These are phyloP conservation scores for Sarocladiaceae sp. DNA, from an alignment of 2,329 filamentous ascomycete genomes.

Conservation along the genomic window DNA sequence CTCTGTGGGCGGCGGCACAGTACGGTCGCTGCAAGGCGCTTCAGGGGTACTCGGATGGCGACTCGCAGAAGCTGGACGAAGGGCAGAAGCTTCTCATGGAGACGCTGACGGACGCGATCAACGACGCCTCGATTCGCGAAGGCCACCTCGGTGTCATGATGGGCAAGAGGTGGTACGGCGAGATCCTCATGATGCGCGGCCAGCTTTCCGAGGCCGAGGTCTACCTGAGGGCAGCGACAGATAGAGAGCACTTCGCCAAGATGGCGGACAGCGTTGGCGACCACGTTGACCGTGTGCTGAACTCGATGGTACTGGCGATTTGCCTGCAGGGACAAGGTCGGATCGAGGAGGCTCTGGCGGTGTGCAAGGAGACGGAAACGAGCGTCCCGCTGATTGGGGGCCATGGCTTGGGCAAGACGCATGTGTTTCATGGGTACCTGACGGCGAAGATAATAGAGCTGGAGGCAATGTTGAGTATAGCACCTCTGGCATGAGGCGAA, in stretches of 20 bases:
- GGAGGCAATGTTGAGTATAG: no score
- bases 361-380: not conserved
- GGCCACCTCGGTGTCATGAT: not conserved
- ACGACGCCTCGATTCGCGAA: not conserved
- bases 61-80: not conserved
- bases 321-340: not conserved
- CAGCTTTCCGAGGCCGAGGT: not conserved
- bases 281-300: not conserved
- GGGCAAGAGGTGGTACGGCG: not conserved
- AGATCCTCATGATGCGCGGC: not conserved
- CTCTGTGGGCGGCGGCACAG: not conserved
- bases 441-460: not conserved
- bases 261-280: not conserved
- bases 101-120: not conserved
- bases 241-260: not conserved
- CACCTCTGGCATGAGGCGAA: no score
- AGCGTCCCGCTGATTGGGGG: not conserved
- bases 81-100: not conserved
- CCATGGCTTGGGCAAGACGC: not conserved
- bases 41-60: no score
- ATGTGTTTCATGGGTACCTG: not conserved
- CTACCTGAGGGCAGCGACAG: not conserved
- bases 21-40: no score
- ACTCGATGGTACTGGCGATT: not conserved
- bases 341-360: not conserved